A percentile compares a stretch with the other conserved stretches of the same genome.
Evolutionary conservation across 2,329 filamentous ascomycete genomes (phyloP).

Genomic region (Epichloe glyceriae): DNA sequence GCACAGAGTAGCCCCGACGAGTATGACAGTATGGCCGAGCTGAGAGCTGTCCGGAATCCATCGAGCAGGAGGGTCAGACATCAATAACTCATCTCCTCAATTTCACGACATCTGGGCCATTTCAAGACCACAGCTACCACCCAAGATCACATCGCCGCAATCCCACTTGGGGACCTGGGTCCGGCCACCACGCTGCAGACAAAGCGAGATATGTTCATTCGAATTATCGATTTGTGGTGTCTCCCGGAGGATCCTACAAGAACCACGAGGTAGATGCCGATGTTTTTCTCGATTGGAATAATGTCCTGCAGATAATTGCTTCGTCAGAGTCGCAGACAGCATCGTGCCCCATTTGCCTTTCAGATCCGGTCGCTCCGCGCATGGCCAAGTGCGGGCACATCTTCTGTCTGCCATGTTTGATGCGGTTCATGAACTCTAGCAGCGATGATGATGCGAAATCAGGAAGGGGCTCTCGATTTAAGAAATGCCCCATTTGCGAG

Average conservation of each 20-base stretch:
- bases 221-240: slow-evolving; percentile 94
- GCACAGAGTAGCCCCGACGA: slow-evolving; percentile 40
- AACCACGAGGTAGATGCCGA: slow-evolving; percentile 77
- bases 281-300: slow-evolving; percentile 77
- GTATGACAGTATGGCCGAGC: slow-evolving; percentile 80
- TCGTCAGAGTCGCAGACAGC: slow-evolving; percentile 79
- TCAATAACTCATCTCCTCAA: slow-evolving; percentile 96
- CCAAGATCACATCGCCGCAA: slow-evolving; percentile 52
- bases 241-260: slow-evolving; percentile 66
- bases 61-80: slow-evolving; percentile 79
- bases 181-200: slow-evolving; percentile 79
- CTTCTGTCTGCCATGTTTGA: slow-evolving; percentile 84
- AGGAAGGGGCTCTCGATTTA: slow-evolving; percentile 66
- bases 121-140: slow-evolving; percentile 41
- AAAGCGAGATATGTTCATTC: slow-evolving; percentile 87
- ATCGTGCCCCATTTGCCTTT: slow-evolving; percentile 90
- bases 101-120: slow-evolving; percentile 67
- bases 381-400: slow-evolving; percentile 98
- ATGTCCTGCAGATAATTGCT: slow-evolving; percentile 81
- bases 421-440: slow-evolving; percentile 87
- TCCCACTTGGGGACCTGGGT: slow-evolving; percentile 73
- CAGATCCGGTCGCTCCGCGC: slow-evolving; percentile 78
- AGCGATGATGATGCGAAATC: slow-evolving; percentile 54
- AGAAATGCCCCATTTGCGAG: slow-evolving; percentile 93
- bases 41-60: slow-evolving; percentile 44